Evolutionary conservation across 2,329 filamentous ascomycete genomes (phyloP).

Genomic region (Epichloe uncinata): DNA sequence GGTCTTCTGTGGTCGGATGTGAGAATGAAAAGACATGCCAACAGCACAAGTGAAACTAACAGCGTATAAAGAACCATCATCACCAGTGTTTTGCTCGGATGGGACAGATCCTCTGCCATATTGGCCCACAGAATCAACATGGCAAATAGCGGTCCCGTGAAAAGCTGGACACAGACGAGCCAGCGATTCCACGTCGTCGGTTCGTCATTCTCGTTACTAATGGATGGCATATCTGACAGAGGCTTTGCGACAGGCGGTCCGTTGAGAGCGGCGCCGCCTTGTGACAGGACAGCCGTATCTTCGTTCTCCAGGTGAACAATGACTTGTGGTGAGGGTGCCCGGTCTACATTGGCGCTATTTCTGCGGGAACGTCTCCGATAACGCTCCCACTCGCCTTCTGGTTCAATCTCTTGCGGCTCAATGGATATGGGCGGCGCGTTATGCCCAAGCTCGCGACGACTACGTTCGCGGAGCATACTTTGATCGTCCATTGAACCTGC

Average conservation of each 20-base stretch:
- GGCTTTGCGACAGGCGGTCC: constrained; percentile 12
- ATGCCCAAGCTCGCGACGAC: constrained; percentile 16
- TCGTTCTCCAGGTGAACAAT: constrained; percentile 9
- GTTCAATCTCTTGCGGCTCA: constrained; percentile 21
- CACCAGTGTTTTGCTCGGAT: constrained; percentile 37
- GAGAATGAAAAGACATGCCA: constrained; percentile 52
- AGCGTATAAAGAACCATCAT: constrained; percentile 51
- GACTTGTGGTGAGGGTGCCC: constrained; percentile 5
- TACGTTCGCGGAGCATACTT: constrained; percentile 16
- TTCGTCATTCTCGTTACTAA: constrained; percentile 23
- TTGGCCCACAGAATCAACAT: constrained; percentile 65
- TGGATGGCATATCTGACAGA: constrained; percentile 19
- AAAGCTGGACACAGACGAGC: constrained; percentile 74
- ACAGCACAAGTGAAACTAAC: constrained; percentile 50
- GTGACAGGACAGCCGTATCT: constrained; percentile 8
- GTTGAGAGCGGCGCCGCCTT: neutral
- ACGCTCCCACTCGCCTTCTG: constrained; percentile 45
- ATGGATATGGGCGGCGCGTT: constrained; percentile 22
- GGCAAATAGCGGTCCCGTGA: constrained; percentile 77
- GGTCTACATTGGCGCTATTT: constrained; percentile 10
- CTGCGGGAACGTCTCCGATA: constrained; percentile 36
- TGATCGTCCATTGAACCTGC: constrained; percentile 19
- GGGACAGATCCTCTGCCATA: constrained; percentile 42
- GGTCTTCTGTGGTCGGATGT: constrained; percentile 57
- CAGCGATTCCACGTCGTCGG: constrained; percentile 72